A percentile compares a stretch with the other conserved stretches of the same genome.
Evolutionary conservation across 163 green algal genomes (phyloP).

Genomic region (Volvox carteri): DNA sequence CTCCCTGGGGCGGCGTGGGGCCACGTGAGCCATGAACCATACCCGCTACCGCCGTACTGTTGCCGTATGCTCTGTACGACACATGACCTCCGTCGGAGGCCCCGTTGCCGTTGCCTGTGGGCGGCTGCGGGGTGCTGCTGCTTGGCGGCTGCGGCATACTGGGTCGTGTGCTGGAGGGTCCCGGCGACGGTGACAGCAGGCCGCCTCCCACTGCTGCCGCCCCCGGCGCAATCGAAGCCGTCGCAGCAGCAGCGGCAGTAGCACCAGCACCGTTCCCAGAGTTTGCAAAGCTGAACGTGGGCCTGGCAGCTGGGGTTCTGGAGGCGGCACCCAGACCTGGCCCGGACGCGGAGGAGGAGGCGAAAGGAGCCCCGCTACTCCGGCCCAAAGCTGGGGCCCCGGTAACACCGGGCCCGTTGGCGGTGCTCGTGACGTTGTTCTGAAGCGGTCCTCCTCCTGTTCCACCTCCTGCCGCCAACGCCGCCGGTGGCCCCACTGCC

Average conservation of each 20-base stretch:
- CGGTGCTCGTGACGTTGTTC: no score
- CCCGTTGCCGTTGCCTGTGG: neutral
- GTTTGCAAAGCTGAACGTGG: no score
- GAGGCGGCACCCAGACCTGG: neutral
- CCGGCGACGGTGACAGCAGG: neutral
- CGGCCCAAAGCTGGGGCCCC: no score
- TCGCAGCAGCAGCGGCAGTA: neutral
- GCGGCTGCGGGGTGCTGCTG: neutral
- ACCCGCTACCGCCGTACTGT: neutral
- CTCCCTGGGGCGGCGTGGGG: neutral
- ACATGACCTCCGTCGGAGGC: neutral
- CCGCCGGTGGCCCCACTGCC: no score
- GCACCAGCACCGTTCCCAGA: neutral
- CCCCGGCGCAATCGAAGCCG: neutral
- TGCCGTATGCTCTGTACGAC: constrained; percentile 32
- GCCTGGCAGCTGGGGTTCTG: no score
- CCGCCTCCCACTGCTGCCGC: neutral
- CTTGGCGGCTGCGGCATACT: neutral
- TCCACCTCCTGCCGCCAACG: no score
- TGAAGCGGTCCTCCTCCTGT: neutral
- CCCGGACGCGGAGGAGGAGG: no score
- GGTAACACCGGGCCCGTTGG: no score
- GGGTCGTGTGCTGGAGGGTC: neutral
- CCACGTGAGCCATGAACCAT: neutral
- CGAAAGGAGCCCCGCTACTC: no score